Evolutionary conservation across 2,329 filamentous ascomycete species (phyloP).

Genomic region (Aspergillus sp.): DNA sequence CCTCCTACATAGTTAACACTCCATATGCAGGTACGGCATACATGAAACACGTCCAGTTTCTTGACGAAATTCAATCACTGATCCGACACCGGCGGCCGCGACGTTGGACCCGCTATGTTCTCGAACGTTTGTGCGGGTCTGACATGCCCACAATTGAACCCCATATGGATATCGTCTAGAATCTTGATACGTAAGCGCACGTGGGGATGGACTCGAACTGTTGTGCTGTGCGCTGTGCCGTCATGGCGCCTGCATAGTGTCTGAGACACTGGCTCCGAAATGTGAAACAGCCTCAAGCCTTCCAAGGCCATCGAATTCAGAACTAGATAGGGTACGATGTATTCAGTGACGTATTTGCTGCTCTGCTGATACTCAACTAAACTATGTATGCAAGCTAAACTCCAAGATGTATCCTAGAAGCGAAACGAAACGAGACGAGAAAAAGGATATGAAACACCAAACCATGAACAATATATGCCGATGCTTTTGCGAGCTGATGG

Average conservation of each 20-base stretch:
- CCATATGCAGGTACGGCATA: background rate
- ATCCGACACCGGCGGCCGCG: background rate
- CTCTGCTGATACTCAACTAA: background rate
- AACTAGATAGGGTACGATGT: background rate
- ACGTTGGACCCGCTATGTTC: constrained; percentile 12
- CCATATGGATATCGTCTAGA: background rate
- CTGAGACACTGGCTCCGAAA: background rate
- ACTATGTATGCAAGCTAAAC: constrained; percentile 7
- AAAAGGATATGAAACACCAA: background rate
- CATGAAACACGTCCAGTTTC: background rate
- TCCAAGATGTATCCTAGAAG: background rate
- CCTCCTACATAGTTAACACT: background rate
- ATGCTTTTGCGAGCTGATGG: constrained; percentile 19
- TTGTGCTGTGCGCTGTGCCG: background rate
- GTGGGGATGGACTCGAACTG: background rate
- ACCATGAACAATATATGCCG: background rate
- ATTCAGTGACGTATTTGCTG: background rate
- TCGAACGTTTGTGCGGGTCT: constrained; percentile 12
- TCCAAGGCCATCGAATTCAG: background rate
- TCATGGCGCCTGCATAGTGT: background rate
- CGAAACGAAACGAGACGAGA: background rate
- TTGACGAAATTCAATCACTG: background rate
- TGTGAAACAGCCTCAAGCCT: background rate
- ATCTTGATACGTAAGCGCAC: background rate
- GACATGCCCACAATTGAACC: constrained; percentile 5